Conservation (phyloP, 495 filamentous ascomycete genomes). For the Penicillium lividum region DNA sequence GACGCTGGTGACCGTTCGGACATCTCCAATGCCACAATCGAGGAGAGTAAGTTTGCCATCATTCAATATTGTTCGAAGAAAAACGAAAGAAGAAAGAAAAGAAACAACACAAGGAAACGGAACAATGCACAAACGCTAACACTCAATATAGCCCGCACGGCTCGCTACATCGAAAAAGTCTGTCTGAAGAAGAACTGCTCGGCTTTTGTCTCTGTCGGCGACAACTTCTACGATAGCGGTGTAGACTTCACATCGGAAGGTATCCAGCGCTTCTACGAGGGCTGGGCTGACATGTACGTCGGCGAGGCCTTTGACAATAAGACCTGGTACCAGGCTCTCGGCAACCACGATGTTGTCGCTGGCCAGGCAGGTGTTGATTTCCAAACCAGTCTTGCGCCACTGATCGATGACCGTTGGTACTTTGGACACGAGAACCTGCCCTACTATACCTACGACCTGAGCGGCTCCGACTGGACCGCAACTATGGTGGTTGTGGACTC, state of each 20-base stretch:
- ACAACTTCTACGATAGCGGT: slow-evolving; percentile 28
- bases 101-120: neutral
- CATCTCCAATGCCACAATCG: slow-evolving; percentile 20
- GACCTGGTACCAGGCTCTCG: slow-evolving; percentile 24
- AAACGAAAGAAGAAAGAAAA: neutral
- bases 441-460: slow-evolving; percentile 26
- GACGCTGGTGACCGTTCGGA: slow-evolving; percentile 20
- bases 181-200: slow-evolving; percentile 23
- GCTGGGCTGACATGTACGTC: slow-evolving; percentile 24
- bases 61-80: neutral
- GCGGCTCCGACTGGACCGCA: slow-evolving; percentile 22
- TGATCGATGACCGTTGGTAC: slow-evolving; percentile 24
- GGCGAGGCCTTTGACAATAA: slow-evolving; percentile 18
- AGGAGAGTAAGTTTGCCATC: slow-evolving; percentile 15
- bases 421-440: slow-evolving; percentile 21
- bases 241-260: slow-evolving; percentile 22
- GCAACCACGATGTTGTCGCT: slow-evolving; percentile 24
- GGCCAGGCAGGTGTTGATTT: slow-evolving; percentile 25
- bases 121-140: neutral
- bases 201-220: slow-evolving; percentile 22
- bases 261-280: slow-evolving; percentile 23
- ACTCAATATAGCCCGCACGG: slow-evolving; percentile 12
- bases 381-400: slow-evolving; percentile 19
- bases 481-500: slow-evolving; percentile 25
- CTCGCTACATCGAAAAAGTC: slow-evolving; percentile 20